Evolutionary conservation across 352 stramenopile genomes (phyloP), one percentile per base, ranked within the genome.

Genomic region (Blastocystis sp.): DNA sequence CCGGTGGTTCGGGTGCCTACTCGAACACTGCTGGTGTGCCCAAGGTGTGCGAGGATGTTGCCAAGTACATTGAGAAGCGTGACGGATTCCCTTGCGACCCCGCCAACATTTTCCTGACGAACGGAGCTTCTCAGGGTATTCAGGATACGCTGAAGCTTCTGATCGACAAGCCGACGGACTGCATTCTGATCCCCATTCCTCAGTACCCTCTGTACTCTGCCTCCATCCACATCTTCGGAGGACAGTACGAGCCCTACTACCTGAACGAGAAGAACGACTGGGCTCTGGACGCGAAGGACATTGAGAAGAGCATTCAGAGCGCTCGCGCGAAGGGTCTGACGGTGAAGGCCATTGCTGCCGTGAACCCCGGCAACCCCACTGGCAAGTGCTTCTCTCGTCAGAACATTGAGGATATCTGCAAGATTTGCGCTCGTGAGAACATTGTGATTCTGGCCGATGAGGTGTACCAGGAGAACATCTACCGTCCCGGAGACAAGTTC

Each of bases 391-490:
- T 94, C 40, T 91, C 90, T 86, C 76, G 87, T 16, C 88, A 94
- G 65, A 95, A 96, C 87, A 94, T 98, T 49, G 88, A 94, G 75
- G 92, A 96, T 87, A 96, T 98, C 87, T 93, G 97, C 73, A 88
- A 91, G 75, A 97, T 98, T 81, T 97, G 94, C 88, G 90, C 93
- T 77, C 88, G 93, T 63, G 91, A 98, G 84, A 91, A 95, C 81
- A 90, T 99, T 42, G 90, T 98, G 42, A 90, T 99, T 59, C 88
- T 98, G 72, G 94, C 96, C 0, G 96, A 99, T 87, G 96, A 99
- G 89, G 96, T 99, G 24, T 99, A 99, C 89, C 96, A 99, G 88
- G 94, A 97, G 88, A 98, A 98, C 90, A 93, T 98, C 59, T 98
- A 97, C 88, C 40, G 73, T 21, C 56, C 56, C 81, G 73, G 88